Evolutionary conservation across 139 green algal species (phyloP).

Genomic region (Zygnema circumcarinatum): DNA sequence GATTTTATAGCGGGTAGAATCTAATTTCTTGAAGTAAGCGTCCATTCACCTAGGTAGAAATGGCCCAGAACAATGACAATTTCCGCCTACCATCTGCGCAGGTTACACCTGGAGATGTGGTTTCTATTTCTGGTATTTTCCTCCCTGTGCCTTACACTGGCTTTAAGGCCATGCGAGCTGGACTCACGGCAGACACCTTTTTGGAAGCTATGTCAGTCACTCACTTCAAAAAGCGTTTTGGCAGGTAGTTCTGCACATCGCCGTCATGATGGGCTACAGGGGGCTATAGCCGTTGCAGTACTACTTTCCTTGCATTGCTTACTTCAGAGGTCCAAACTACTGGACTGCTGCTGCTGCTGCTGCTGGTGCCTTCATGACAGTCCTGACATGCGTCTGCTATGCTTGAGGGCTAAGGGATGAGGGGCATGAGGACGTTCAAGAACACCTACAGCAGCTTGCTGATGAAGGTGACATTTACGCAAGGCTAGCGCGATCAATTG

Average conservation of each 20-base stretch:
- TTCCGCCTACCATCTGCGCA: no score
- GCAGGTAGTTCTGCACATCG: conserved; percentile 41
- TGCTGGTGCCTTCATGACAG: no score
- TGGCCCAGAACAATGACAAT: no score
- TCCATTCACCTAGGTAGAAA: no score
- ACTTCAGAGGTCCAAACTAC: no score
- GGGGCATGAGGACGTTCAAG: not conserved
- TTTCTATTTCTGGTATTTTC: conserved; percentile 89
- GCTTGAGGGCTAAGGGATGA: not conserved
- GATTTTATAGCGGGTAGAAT: no score
- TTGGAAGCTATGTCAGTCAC: conserved; percentile 82
- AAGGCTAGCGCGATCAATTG: conserved; percentile 63
- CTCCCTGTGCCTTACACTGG: conserved; percentile 88
- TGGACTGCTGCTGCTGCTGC: no score
- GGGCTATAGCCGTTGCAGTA: no score
- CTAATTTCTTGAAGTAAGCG: no score
- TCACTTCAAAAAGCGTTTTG: conserved; percentile 77
- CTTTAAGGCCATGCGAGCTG: conserved; percentile 77
- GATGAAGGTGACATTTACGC: conserved; percentile 60
- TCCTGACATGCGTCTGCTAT: not conserved
- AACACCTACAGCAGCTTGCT: conserved; percentile 29
- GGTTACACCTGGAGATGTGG: conserved; percentile 77
- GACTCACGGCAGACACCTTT: conserved; percentile 88
- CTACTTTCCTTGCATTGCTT: no score
- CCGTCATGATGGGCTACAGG: no score